These are phyloP conservation scores for Dictyostelium purpureum DNA, from an alignment of 78 protist genomes.

Conservation along the genomic window DNA sequence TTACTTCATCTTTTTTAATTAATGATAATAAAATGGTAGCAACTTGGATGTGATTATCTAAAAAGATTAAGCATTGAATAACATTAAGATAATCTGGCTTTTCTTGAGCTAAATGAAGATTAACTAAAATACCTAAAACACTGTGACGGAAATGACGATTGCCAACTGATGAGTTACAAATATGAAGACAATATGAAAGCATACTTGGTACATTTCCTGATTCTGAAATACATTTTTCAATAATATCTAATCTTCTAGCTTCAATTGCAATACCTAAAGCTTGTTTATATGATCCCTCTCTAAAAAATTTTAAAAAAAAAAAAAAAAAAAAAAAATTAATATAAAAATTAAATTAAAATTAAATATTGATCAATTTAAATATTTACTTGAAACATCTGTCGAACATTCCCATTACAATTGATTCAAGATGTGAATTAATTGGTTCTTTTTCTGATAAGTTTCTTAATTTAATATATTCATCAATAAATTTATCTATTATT, in stretches of 20 bases:
- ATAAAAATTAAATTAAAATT: not conserved
- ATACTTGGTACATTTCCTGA: conserved; percentile 45
- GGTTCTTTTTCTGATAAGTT: not conserved
- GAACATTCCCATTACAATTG: conserved; percentile 90
- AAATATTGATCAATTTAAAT: not conserved
- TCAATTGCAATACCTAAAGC: conserved; percentile 96
- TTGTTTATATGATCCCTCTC: conserved; percentile 84
- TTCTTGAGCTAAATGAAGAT: conserved; percentile 35
- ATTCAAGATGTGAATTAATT: conserved; percentile 84
- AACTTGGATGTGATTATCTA: conserved; percentile 47
- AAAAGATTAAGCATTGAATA: conserved; percentile 62
- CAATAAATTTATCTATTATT: conserved; percentile 81
- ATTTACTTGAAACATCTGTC: conserved; percentile 77
- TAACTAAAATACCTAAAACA: conserved; percentile 48
- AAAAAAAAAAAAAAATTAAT: not conserved
- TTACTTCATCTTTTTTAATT: conserved; percentile 68
- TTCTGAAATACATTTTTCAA: conserved; percentile 84
- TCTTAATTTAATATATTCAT: conserved; percentile 86
- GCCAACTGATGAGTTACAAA: conserved; percentile 18
- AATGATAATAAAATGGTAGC: conserved; percentile 38
- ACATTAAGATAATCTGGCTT: conserved; percentile 67
- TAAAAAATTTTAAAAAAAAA: not conserved
- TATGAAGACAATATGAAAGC: conserved; percentile 78
- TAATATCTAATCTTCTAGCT: conserved; percentile 92
- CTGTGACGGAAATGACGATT: conserved; percentile 64